Conservation (phyloP, 257 asterid species). For the Solanum sitiens region DNA sequence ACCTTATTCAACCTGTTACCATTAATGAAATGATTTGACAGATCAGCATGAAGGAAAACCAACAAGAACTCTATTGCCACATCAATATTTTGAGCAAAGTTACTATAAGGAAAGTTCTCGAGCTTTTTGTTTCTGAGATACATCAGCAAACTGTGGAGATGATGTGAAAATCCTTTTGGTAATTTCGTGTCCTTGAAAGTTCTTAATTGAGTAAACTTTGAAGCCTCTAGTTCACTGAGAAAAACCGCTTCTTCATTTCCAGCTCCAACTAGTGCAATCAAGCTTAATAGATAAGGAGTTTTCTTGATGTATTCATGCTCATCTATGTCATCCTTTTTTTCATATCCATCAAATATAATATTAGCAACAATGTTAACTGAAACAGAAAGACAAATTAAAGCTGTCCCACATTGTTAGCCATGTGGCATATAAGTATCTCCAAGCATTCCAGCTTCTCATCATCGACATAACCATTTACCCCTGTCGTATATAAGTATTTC, state of each 20-base stretch:
- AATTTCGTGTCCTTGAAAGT: no score
- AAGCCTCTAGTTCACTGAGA: no score
- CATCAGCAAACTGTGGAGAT: neutral
- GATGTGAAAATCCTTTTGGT: neutral
- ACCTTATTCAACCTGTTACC: no score
- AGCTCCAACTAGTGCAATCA: neutral
- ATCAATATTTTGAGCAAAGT: no score
- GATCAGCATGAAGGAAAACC: no score
- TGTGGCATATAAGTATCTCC: neutral
- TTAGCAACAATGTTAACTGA: neutral
- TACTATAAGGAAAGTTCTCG: neutral
- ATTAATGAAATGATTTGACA: no score
- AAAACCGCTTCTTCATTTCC: neutral
- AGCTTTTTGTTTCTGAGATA: no score
- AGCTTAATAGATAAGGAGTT: neutral
- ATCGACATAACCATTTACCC: neutral
- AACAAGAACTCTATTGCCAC: no score
- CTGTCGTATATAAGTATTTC: neutral
- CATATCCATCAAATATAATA: fast-evolving
- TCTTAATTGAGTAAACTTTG: no score
- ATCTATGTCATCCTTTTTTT: neutral
- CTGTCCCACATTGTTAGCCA: neutral
- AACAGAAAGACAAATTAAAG: neutral
- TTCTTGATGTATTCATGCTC: neutral
- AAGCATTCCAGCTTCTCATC: no score